A percentile compares a stretch with the other conserved stretches of the same genome.
Evolutionary conservation across 768 basidiomycete species (phyloP).

Genomic region (Gymnopilus junonius): DNA sequence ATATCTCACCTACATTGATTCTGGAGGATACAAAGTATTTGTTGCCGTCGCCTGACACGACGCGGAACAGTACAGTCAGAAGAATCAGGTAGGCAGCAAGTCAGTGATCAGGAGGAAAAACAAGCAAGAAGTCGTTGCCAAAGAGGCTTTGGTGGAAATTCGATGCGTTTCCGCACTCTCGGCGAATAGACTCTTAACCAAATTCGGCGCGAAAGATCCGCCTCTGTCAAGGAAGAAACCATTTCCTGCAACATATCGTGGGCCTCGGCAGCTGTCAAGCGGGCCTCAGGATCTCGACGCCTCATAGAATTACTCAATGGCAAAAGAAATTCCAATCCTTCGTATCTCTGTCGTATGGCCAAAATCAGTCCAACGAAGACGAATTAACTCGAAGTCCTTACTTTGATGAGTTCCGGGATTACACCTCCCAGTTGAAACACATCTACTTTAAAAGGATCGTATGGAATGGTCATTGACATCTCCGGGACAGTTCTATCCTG

Average conservation of each 20-base stretch:
- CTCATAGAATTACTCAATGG: slow-evolving; percentile 7
- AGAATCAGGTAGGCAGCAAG: background rate
- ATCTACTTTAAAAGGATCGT: slow-evolving; percentile 35
- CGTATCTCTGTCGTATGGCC: slow-evolving; percentile 2
- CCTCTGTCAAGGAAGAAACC: background rate
- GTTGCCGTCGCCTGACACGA: too few species aligned
- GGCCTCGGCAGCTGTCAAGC: slow-evolving; percentile 12
- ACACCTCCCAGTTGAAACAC: slow-evolving; percentile 30
- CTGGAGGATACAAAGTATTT: too few species aligned
- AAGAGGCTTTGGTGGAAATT: too few species aligned
- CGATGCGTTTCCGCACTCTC: background rate
- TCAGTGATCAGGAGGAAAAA: background rate
- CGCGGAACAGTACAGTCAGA: too few species aligned
- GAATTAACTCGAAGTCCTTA: too few species aligned
- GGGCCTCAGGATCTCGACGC: background rate
- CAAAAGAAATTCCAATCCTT: slow-evolving; percentile 8
- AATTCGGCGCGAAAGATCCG: slow-evolving; percentile 4
- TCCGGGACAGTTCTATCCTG: slow-evolving; percentile 30
- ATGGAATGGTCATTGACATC: slow-evolving; percentile 22
- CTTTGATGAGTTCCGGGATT: slow-evolving; percentile 8
- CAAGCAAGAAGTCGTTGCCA: background rate
- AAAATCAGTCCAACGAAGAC: background rate
- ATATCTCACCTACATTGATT: too few species aligned
- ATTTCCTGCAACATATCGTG: slow-evolving; percentile 1
- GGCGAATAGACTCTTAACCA: background rate